Conservation (phyloP, 1,284 basidiomycete species). For the Meripilus lineatus region DNA sequence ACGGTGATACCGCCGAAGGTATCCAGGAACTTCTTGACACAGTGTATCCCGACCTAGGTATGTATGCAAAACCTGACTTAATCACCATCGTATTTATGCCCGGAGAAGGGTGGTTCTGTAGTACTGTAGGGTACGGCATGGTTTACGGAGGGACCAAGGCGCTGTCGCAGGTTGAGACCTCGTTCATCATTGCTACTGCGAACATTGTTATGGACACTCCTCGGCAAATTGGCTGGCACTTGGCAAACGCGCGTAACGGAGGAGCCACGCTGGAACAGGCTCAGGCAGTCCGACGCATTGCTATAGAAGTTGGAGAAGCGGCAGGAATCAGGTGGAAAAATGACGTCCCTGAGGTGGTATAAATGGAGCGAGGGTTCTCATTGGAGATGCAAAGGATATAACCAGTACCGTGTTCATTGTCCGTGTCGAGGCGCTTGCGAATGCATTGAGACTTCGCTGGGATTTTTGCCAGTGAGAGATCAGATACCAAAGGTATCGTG, state of each 20-base stretch:
- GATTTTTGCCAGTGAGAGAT: too few relatives aligned
- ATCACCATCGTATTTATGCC: neutral
- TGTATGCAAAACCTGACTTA: conserved; percentile 4
- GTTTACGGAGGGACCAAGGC: conserved; percentile 40
- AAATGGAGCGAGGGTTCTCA: neutral
- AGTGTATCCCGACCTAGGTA: conserved; percentile 58
- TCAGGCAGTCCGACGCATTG: conserved; percentile 28
- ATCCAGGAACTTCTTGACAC: conserved; percentile 38
- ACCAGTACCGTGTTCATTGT: too few relatives aligned
- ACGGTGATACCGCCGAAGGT: conserved; percentile 42
- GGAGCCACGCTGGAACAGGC: conserved; percentile 29
- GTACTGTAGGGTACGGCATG: conserved; percentile 46
- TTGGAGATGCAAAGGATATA: too few relatives aligned
- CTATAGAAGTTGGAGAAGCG: conserved; percentile 23
- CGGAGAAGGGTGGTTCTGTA: conserved; percentile 43
- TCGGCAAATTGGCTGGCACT: conserved; percentile 51
- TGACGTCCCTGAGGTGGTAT: conserved; percentile 9
- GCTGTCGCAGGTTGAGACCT: conserved; percentile 39
- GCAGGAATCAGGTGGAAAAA: conserved; percentile 13
- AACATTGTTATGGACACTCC: conserved; percentile 49
- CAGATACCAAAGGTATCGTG: too few relatives aligned
- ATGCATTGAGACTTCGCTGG: too few relatives aligned
- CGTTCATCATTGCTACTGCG: conserved; percentile 44
- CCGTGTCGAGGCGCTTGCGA: too few relatives aligned
- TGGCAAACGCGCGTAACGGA: conserved; percentile 35